phyloP scores from a whole-genome alignment of 495 filamentous ascomycete genomes.

The Penicillium pancosmium region DNA sequence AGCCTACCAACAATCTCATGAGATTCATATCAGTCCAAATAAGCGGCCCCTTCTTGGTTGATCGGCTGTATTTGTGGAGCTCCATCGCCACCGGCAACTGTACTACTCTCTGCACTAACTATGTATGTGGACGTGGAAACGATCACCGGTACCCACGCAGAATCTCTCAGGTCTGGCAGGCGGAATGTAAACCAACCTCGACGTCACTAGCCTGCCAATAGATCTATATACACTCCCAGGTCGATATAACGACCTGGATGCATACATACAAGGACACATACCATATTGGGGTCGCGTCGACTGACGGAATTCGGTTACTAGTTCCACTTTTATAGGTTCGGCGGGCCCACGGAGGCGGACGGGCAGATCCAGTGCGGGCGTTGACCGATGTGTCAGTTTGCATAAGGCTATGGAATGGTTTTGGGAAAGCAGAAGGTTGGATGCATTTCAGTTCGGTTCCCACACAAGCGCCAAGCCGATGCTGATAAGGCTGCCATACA shows the following conservation, averaged over 20 bases:
- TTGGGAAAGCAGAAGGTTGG: background rate
- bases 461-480: background rate
- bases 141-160: background rate
- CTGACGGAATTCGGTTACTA: background rate
- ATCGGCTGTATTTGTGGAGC: no score
- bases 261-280: no score
- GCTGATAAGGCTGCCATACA: constrained; percentile 2
- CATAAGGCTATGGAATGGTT: background rate
- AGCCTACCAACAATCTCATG: no score
- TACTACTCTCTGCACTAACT: background rate
- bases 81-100: no score
- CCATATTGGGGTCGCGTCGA: no score
- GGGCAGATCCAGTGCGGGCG: constrained; percentile 1
- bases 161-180: no score
- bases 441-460: background rate
- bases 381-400: background rate
- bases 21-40: no score
- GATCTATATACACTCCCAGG: no score
- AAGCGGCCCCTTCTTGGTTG: no score
- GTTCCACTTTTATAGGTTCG: constrained; percentile 11
- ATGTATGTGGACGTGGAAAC: background rate
- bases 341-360: background rate
- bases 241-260: no score
- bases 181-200: no score
- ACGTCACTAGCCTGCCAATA: no score